Evolutionary conservation across 371 early-diverging fungal species (phyloP), one percentile per base, ranked within the genome.

Genomic region (Mucor mucedo): DNA sequence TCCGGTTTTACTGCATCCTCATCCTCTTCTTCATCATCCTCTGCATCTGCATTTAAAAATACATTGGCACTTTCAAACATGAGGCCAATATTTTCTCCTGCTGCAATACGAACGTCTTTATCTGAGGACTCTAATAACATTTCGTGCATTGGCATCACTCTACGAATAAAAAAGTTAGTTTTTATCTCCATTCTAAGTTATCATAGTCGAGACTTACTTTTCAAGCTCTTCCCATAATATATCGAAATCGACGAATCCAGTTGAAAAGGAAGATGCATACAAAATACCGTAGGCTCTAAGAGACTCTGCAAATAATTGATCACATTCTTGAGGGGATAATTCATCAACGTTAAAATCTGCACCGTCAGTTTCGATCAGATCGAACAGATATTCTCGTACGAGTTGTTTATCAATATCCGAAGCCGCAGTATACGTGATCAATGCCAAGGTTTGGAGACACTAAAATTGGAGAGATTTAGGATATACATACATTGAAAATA

Each of bases 71-170:
- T 77, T 65, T 88, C 88, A 68, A 91, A 84, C 71, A 91, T 81
- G 41, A 91, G 66, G 0, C 90, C 93, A 71, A 91, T 86, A 70
- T 91, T 88, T 73, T 91, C 90, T 29, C 91, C 92, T 9, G 89
- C 77, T 16, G 91, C 88, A 9, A 91, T 83, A 4, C 93, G 84
- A 13, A 89, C 80, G n/a, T 89, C 89, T 41, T 90, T 84, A 42
- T 80, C 72, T 7, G 84, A 69, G 21, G 87, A 87, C 28, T 86
- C 88, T 11, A 93, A 72, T 32, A 87, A 66, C 16, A 77, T 70
- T 52, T 80, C 73, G 64, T 86, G 85, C 4, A 75, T 58, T 44
- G 70, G 80, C 72, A 71, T 75, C 0, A 79, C 73, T 48, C 80
- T 79, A 52, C 39, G 14, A 27, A n/a, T 4, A 45, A 58, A 27